These are phyloP conservation scores for Crithidia sp. DNA, from an alignment of 208 protist species.

Conservation along the genomic window DNA sequence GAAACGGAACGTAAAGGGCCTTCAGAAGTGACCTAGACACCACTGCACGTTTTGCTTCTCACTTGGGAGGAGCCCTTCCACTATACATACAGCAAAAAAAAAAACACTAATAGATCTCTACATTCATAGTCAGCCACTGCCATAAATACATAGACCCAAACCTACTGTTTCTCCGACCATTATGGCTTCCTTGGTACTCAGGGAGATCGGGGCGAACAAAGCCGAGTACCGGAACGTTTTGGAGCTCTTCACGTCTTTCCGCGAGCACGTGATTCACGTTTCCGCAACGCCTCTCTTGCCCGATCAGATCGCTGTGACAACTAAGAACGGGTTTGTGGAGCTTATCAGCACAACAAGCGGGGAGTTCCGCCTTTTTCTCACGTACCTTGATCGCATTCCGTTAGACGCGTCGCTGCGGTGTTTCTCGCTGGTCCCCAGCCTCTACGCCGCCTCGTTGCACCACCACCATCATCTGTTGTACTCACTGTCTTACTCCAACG, in stretches of 20 bases:
- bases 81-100: too few species aligned
- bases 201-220: constrained; percentile 56
- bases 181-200: constrained; percentile 56
- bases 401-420: constrained; percentile 73
- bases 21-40: too few species aligned
- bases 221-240: constrained; percentile 52
- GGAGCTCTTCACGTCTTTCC: constrained; percentile 68
- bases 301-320: constrained; percentile 69
- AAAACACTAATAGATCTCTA: neutral
- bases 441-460: constrained; percentile 14
- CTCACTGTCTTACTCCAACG: constrained; percentile 85
- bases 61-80: too few species aligned
- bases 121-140: neutral
- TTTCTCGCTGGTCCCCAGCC: constrained; percentile 74
- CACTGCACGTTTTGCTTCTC: too few species aligned
- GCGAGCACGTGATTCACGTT: constrained; percentile 66
- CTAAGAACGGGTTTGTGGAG: constrained; percentile 79
- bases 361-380: constrained; percentile 81
- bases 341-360: constrained; percentile 69
- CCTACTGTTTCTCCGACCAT: neutral
- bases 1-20: too few species aligned
- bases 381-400: constrained; percentile 65
- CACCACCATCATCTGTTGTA: constrained; percentile 60
- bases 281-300: constrained; percentile 51
- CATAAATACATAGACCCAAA: neutral